Evolutionary conservation across 2,329 filamentous ascomycete species (phyloP).

Genomic region (Colletotrichum sublineola): DNA sequence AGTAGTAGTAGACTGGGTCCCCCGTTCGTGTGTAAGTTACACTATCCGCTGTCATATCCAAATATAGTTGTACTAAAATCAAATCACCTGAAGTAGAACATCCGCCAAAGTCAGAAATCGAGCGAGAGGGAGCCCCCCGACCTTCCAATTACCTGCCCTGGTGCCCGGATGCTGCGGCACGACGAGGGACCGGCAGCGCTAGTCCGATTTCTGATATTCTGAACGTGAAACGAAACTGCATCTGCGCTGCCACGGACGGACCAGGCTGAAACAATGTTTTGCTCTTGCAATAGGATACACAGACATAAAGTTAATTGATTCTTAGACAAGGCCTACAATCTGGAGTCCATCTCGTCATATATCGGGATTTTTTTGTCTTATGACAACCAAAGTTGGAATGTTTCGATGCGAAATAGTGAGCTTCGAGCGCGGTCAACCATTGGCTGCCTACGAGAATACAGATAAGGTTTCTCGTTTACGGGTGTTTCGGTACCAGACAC

Average conservation of each 20-base stretch:
- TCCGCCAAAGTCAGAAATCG: background rate
- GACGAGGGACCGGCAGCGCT: conserved; percentile 1
- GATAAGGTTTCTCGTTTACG: conserved; percentile 12
- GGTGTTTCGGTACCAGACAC: background rate
- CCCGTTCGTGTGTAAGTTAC: background rate
- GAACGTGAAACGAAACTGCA: conserved; percentile 33
- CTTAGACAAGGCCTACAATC: background rate
- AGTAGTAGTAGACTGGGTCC: too few relatives aligned
- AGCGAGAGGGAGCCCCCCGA: background rate
- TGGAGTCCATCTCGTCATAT: conserved; percentile 6
- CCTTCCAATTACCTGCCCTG: background rate
- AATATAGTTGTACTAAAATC: too few relatives aligned
- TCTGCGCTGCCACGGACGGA: conserved; percentile 15
- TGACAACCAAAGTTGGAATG: background rate
- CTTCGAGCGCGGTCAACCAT: background rate
- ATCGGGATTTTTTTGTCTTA: background rate
- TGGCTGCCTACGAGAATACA: background rate
- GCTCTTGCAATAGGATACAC: conserved; percentile 11
- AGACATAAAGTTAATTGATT: background rate
- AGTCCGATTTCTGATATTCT: background rate
- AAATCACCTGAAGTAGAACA: background rate
- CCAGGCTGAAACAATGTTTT: conserved; percentile 25
- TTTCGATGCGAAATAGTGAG: background rate
- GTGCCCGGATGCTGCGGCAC: background rate
- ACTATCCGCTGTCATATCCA: background rate